Percentiles rank a stretch among this genome's conserved stretches.
phyloP scores from a whole-genome alignment of 2,329 filamentous ascomycete species.

The Pseudogymnoascus sp. region DNA sequence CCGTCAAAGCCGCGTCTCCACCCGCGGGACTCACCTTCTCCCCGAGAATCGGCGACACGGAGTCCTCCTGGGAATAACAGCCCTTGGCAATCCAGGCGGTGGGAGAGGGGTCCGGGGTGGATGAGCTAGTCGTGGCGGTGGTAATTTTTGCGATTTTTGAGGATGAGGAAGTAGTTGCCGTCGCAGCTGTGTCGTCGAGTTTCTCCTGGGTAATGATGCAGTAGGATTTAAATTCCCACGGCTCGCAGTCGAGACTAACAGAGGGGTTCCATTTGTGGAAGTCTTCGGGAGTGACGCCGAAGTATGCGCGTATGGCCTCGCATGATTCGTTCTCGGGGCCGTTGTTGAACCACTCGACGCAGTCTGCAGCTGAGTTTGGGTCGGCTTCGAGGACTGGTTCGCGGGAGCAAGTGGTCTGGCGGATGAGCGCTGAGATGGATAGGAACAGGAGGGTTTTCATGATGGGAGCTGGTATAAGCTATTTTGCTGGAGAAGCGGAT shows the following conservation, averaged over 20 bases:
- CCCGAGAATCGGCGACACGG: background rate
- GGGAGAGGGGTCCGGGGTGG: background rate
- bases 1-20: background rate
- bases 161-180: background rate
- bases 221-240: background rate
- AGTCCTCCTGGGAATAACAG: background rate
- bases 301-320: background rate
- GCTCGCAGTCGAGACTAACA: background rate
- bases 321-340: background rate
- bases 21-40: background rate
- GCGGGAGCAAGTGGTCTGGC: background rate
- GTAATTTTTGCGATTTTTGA: background rate
- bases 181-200: background rate
- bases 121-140: background rate
- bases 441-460: background rate
- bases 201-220: background rate
- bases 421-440: background rate
- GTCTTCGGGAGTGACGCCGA: background rate
- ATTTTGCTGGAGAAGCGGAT: background rate
- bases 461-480: background rate
- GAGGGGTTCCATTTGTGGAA: conserved; percentile 4
- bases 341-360: background rate
- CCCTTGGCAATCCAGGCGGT: background rate
- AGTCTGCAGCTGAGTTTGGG: background rate
- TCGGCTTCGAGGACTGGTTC: background rate